Conservation (phyloP, 2,329 filamentous ascomycete genomes). For the Botrytis fabae region DNA sequence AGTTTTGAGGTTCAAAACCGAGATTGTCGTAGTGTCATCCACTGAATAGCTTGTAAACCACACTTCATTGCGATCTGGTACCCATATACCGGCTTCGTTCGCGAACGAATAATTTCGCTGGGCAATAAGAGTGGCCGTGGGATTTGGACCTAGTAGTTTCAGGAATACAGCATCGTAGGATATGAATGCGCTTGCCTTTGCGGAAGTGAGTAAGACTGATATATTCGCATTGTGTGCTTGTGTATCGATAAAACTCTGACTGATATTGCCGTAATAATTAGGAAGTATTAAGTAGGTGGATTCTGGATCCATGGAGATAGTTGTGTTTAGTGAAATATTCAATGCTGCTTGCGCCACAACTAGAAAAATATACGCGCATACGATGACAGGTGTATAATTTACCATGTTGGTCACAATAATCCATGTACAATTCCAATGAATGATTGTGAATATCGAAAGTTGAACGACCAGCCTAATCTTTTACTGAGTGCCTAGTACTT, state of each 20-base stretch:
- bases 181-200: background rate
- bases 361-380: background rate
- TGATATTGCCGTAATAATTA: background rate
- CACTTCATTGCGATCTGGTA: background rate
- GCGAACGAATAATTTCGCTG: background rate
- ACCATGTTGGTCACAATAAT: background rate
- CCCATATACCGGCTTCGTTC: slow-evolving; percentile 5
- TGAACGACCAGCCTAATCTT: background rate
- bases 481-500: background rate
- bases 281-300: background rate
- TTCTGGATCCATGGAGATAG: background rate
- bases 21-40: background rate
- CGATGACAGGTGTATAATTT: too few relatives aligned
- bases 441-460: background rate
- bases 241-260: background rate
- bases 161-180: slow-evolving; percentile 1
- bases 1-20: background rate
- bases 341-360: background rate
- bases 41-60: slow-evolving; percentile 14
- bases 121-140: background rate
- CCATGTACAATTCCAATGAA: background rate
- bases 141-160: background rate
- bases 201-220: background rate
- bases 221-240: background rate
- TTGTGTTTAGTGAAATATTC: background rate